Base-by-base conservation (phyloP, 2,329 filamentous ascomycete species). In the Aureobasidium sp. region DNA sequence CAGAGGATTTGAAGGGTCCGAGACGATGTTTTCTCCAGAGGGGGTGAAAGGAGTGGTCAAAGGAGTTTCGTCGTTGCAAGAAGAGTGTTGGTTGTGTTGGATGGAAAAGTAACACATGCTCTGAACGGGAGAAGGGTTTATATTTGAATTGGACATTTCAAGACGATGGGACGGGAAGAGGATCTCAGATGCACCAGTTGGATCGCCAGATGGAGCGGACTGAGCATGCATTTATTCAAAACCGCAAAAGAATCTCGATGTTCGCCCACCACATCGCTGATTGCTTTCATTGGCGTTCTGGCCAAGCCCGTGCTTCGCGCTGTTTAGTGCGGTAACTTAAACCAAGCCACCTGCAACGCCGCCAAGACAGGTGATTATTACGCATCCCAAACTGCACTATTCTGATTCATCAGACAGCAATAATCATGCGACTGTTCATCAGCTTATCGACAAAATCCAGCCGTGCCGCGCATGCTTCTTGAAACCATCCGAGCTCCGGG, bases 1-100 rank as follows among this genome's bases (percentile, higher is more conserved):
- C 39, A 64, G 55, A 41, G 59, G 61, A 32, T 63, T 52, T 53
- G 47, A 49, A 16, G 54, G 56, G 27, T 58, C 54, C 21, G 56
- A 34, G 21, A 42, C 17, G 17, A 54, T 34, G 22, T 45, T 22
- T 35, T 40, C 51, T 11, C 25, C 32, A 25, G 41, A 17, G 30
- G 51, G 40, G 12, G 41, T 39, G n/a, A 47, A 40, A 5, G 32
- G 52, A 37, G 35, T 27, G 39, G 50, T 48, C 30, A 40, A 45
- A 22, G 54, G 48, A 32, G 54, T 52, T 17, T 56, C 41, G 48
- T 54, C 51, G 25, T 47, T 47, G 41, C 39, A 45, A 16, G 35
- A 50, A 40, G 40, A 35, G n/a, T 39, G 16, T 24, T 40, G 25
- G 17, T 21, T 54, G 19, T 40, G 50, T 45, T 44, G 50, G 39